These are phyloP conservation scores for Leccinum subrobustum DNA, from an alignment of 1,284 basidiomycete genomes.

Conservation along the genomic window DNA sequence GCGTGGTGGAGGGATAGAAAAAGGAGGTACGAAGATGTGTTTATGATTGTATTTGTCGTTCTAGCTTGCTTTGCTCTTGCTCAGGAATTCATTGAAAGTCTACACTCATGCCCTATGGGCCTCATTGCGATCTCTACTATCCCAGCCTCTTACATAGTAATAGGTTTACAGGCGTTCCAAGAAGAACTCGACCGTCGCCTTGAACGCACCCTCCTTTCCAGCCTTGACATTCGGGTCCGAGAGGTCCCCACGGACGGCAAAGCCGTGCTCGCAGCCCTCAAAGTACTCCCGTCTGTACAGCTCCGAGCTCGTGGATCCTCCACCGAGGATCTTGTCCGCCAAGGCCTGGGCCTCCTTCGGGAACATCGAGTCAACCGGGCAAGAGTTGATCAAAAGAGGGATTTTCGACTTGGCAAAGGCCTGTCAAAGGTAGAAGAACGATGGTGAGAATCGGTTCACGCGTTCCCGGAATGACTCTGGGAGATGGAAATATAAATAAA, in stretches of 20 bases:
- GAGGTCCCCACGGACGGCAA: slow-evolving; percentile 45
- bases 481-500: background rate
- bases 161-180: slow-evolving; percentile 32
- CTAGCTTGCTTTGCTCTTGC: background rate
- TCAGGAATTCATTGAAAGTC: background rate
- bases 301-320: slow-evolving; percentile 35
- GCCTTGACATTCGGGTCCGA: slow-evolving; percentile 43
- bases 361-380: slow-evolving; percentile 38
- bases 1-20: background rate
- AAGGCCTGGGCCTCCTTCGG: slow-evolving; percentile 27
- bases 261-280: slow-evolving; percentile 51
- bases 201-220: slow-evolving; percentile 66
- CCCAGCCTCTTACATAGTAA: background rate
- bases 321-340: slow-evolving; percentile 44
- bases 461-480: background rate
- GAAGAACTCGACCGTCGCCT: slow-evolving; percentile 53
- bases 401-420: slow-evolving; percentile 32
- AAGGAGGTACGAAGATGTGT: background rate
- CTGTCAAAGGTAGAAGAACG: slow-evolving; percentile 17
- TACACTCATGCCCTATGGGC: background rate
- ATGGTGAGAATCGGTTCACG: background rate
- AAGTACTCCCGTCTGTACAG: slow-evolving; percentile 47
- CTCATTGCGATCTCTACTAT: background rate
- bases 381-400: slow-evolving; percentile 46
- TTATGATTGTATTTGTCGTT: slow-evolving; percentile 6